Percentiles rank a stretch among this genome's conserved stretches.
These are phyloP conservation scores for Purpureocillium lavendulum DNA, from an alignment of 2,329 filamentous ascomycete species.

Conservation along the genomic window DNA sequence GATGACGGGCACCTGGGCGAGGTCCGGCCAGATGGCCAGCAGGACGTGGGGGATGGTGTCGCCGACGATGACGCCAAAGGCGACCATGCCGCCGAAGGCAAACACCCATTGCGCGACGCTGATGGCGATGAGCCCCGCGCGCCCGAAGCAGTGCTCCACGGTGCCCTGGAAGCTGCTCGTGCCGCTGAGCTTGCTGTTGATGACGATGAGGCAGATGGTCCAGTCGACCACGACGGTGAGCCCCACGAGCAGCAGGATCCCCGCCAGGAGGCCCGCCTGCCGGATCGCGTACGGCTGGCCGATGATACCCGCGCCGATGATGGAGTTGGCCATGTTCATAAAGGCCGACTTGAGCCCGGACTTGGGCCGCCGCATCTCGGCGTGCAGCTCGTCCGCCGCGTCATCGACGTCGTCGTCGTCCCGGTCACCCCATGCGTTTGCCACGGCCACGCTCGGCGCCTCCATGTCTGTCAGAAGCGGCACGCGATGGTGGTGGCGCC, in stretches of 20 bases:
- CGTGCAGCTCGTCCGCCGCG: slow-evolving; percentile 35
- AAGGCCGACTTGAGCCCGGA: slow-evolving; percentile 83
- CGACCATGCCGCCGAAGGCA: slow-evolving; percentile 97
- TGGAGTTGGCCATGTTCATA: slow-evolving; percentile 99
- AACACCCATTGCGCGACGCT: slow-evolving; percentile 91
- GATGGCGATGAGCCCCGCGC: slow-evolving; percentile 80
- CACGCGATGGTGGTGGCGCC: slow-evolving; percentile 46
- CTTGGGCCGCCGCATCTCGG: slow-evolving; percentile 61
- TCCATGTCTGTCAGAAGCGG: slow-evolving; percentile 78
- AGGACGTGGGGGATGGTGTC: slow-evolving; percentile 93
- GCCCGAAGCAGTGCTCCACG: slow-evolving; percentile 91
- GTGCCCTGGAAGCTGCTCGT: slow-evolving; percentile 93
- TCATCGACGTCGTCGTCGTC: slow-evolving; percentile 30
- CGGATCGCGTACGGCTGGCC: slow-evolving; percentile 93
- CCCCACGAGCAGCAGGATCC: slow-evolving; percentile 65
- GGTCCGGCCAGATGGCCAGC: slow-evolving; percentile 68
- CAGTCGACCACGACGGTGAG: slow-evolving; percentile 87
- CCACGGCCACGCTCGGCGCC: slow-evolving; percentile 67
- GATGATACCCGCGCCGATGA: slow-evolving; percentile 72
- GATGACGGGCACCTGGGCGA: slow-evolving; percentile 65
- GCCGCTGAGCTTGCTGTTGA: slow-evolving; percentile 94
- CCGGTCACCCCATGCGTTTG: slow-evolving; percentile 36
- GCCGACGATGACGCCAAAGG: slow-evolving; percentile 94
- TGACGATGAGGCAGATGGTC: slow-evolving; percentile 94
- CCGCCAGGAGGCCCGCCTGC: slow-evolving; percentile 80